Evolutionary conservation across 306 rosid species (phyloP), one percentile per base, ranked within the genome.

Genomic region (Vigna hirtella): DNA sequence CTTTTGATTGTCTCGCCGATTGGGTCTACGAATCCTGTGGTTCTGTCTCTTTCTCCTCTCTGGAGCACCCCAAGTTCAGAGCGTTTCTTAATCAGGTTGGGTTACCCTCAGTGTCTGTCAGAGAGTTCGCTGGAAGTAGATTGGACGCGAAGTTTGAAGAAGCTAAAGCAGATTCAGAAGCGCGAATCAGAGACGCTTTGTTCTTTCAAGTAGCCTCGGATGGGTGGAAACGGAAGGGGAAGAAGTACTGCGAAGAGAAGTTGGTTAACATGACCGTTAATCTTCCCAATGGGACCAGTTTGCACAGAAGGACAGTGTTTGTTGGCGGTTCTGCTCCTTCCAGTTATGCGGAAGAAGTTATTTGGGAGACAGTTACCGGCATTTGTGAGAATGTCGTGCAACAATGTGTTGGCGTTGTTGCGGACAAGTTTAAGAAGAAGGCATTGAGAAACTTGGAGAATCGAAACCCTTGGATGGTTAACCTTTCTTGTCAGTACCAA

Each of bases 401-500:
- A 17, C 89, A 89, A 63, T 94, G 98, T 84, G 98, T 90, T 63
- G 98, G 98, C 58, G 88, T 94, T 30, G 97, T 94, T 59, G 93
- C 98, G 2, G 98, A 94, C 85, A 90, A 74, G 83, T 94, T 94
- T 58, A 92, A 84, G 73, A 70, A 89, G 14, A 94, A 88, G 78
- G 98, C 98, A 15, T 78, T 94, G 89, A 87, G 74, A 82, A 90
- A 83, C 75, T 77, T 94, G 38, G 98, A 94, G 97, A 81, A 59
- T 85, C 97, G 84, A 86, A 87, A 94, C 74, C 93, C 80, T 53
- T 90, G 97, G 97, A 94, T 94, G 98, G 91, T 94, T 69, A 94
- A 94, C 69, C 95, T 92, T 47, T 86, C 97, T 59, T 94, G 98
- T 85, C 98, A 92, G 79, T 86, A 80, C 70, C 98, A 89, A 57